Evolutionary conservation across 768 basidiomycete species (phyloP).

Genomic region (Mycena chlorophos): DNA sequence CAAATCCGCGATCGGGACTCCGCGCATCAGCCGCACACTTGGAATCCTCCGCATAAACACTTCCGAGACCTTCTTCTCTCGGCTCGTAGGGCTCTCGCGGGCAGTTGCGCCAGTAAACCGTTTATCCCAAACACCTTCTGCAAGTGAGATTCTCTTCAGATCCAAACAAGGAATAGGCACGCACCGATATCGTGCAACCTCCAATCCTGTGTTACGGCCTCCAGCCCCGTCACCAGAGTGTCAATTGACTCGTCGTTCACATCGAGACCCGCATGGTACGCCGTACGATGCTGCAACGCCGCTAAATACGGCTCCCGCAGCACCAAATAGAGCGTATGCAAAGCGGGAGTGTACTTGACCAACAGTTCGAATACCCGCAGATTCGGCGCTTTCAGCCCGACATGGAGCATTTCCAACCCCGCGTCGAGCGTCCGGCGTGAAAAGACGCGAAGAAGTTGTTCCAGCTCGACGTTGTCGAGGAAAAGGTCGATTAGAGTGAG

Average conservation of each 20-base stretch:
- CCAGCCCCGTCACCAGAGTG: neutral
- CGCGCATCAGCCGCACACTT: neutral
- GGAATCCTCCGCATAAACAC: neutral
- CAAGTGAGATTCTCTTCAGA: neutral
- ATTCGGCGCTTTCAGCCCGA: conserved; percentile 23
- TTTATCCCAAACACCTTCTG: neutral
- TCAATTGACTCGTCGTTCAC: neutral
- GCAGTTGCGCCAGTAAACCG: neutral
- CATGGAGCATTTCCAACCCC: conserved; percentile 24
- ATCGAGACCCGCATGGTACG: neutral
- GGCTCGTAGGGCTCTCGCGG: neutral
- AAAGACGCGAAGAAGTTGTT: conserved; percentile 23
- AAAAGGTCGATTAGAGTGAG: conserved; percentile 26
- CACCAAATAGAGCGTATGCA: conserved; percentile 1
- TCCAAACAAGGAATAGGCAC: neutral
- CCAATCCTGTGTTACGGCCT: neutral
- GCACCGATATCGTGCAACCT: neutral
- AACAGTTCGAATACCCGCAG: neutral
- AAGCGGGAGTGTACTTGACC: neutral
- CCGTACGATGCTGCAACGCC: neutral
- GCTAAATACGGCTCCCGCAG: neutral
- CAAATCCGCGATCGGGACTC: neutral
- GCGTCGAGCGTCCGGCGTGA: conserved; percentile 13
- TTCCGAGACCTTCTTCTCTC: neutral
- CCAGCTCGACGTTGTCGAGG: conserved; percentile 23